Conservation (phyloP, 495 filamentous ascomycete genomes). For the Aspergillus kassunensis region DNA sequence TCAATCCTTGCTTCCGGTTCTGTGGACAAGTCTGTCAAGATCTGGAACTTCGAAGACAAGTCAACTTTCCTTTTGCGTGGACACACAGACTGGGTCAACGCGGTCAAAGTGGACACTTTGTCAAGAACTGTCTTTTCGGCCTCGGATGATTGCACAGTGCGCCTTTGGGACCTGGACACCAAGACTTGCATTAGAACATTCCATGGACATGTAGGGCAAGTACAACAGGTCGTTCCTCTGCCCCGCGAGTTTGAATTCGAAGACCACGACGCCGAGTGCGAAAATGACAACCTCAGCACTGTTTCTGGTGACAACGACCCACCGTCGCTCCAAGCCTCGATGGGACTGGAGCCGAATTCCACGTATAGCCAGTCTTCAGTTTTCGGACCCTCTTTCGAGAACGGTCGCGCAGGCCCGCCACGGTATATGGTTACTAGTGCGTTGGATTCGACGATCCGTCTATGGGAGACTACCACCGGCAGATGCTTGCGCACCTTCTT, state of each 20-base stretch:
- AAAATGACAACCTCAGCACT: constrained; percentile 48
- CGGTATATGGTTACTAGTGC: constrained; percentile 89
- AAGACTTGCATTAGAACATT: constrained; percentile 72
- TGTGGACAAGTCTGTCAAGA: constrained; percentile 82
- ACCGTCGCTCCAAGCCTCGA: constrained; percentile 13
- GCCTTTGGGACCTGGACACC: constrained; percentile 91
- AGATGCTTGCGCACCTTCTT: constrained; percentile 87
- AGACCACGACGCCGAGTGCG: constrained; percentile 52
- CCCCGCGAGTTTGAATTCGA: constrained; percentile 88
- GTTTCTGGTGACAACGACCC: constrained; percentile 32
- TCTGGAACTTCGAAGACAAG: constrained; percentile 88
- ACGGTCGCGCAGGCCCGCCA: constrained; percentile 65
- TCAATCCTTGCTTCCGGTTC: constrained; percentile 83
- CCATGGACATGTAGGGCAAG: constrained; percentile 91
- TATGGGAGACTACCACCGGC: constrained; percentile 87
- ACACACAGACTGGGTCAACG: constrained; percentile 93
- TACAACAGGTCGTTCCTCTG: constrained; percentile 81
- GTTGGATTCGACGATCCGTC: constrained; percentile 83
- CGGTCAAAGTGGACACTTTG: constrained; percentile 72
- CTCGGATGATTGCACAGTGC: constrained; percentile 87
- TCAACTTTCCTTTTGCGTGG: constrained; percentile 73
- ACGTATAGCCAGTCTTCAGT: constrained; percentile 43
- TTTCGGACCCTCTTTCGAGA: constrained; percentile 56
- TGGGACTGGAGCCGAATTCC: constrained; percentile 22
- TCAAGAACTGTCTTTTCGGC: constrained; percentile 87